Conservation (phyloP, 768 basidiomycete species). For the Tulasnella calospora region DNA sequence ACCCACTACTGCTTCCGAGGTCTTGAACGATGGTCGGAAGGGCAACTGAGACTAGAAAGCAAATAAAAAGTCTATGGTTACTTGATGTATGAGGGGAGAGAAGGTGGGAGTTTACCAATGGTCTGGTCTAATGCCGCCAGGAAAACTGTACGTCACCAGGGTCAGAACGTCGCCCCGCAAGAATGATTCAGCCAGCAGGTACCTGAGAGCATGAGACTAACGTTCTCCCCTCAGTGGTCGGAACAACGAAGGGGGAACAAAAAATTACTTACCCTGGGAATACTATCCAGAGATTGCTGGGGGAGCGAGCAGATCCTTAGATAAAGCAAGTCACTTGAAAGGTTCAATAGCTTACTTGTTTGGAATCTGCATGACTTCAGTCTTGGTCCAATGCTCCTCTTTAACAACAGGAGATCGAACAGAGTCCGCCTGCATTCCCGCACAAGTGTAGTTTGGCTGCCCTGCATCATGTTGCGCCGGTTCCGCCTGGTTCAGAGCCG, state of each 20-base stretch:
- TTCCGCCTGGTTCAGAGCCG: neutral
- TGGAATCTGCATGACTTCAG: neutral
- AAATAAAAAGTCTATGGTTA: neutral
- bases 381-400: neutral
- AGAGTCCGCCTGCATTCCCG: neutral
- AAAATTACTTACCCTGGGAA: slow-evolving; percentile 21
- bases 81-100: no score
- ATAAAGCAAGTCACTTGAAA: neutral
- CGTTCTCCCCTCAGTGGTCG: neutral
- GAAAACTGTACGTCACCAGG: slow-evolving; percentile 15
- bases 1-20: slow-evolving; percentile 57
- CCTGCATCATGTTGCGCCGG: neutral
- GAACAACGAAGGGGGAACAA: no score
- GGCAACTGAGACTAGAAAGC: slow-evolving; percentile 43
- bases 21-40: slow-evolving; percentile 64
- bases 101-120: slow-evolving; percentile 1
- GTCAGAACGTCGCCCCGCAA: neutral
- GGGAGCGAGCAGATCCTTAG: neutral
- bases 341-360: neutral
- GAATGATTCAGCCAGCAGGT: neutral
- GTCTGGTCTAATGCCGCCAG: slow-evolving; percentile 46
- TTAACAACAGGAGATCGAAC: neutral
- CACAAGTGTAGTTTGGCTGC: neutral
- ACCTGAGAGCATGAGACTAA: slow-evolving; percentile 24
- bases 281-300: slow-evolving; percentile 28